Evolutionary conservation across 805 yeast genomes (phyloP), one percentile per base, ranked within the genome.

Genomic region (Candida ovalis): DNA sequence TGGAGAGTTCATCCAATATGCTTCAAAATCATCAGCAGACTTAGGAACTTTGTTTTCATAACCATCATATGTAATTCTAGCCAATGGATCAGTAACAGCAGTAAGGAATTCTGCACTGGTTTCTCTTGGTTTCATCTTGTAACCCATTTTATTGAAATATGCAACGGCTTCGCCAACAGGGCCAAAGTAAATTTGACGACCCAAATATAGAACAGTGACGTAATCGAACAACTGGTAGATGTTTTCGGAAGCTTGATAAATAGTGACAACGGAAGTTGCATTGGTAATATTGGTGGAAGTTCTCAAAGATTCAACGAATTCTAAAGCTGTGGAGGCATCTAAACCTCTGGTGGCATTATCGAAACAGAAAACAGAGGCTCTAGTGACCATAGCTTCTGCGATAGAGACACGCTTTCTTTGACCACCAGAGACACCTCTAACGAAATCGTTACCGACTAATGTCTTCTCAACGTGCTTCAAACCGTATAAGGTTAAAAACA

Each of bases 341-440:
- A 82, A 71, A 64, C 88, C 88, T 66, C 87, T 74, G 17, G 88
- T 82, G 22, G 86, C 83, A 56, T 82, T 82, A 67, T 82, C 88
- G 78, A 82, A 82, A 53, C 85, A 80, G 54, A 72, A 80, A 21
- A 81, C 69, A 6, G 78, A 68, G 8, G 78, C 82, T 46, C 77
- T 71, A 59, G 76, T 69, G 28, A 77, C 73, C 57, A 78, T 73
- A 2, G 79, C 85, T 64, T 82, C 88, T 3, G 84, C 87, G 56
- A 82, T 76, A 3, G 86, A 80, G 22, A 82, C 86, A 69, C 88
- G 78, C 67, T 82, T 82, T 57, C 88, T 70, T 68, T 82, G 86
- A 67, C 88, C 88, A 59, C 88, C 88, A 32, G 86, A 81, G 41
- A 82, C 80, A 65, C 88, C 88, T 64, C 86, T 73, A 17, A 82